Base-by-base conservation (phyloP, 2,329 filamentous ascomycete genomes). In the Bipolaris oryzae region DNA sequence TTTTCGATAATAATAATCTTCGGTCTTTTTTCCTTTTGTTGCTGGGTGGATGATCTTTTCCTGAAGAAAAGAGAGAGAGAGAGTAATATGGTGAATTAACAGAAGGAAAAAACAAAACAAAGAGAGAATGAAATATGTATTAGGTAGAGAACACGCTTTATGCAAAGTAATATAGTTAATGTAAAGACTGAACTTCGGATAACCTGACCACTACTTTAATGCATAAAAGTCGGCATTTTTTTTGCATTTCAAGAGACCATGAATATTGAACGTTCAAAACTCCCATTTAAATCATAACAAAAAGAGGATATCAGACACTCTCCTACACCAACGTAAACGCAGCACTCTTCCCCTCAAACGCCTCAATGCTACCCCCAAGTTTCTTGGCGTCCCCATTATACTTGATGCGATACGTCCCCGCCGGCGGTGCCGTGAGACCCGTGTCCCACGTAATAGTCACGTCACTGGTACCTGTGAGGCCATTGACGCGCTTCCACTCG, bases 331-430 rank as follows among this genome's bases (percentile, higher is more conserved):
- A 35, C 18, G 57, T 43, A 57, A 75, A 75, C 43, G 53, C 57
- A 2, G 61, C 66, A 57, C 70, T 74, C 37, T 53, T 55, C 5
- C 72, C 70, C 15, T 68, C 57, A 55, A 96, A 95, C 3, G 84
- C 74, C 37, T 79, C 84, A 37, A 95, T 86, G 1, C 68, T 76
- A 88, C 87, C 1, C 81, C 85, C 25, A 84, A 70, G 66, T 5
- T 80, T 80, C 83, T 93, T 97, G 2, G 86, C 81, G 77, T 97
- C 92, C 0, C 94, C 94, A 76, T 88, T 94, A 72, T 97, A 98
- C 77, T 82, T 85, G 43, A 96, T 76, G 21, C 92, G 81, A 76
- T 96, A 98, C 45, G 83, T 85, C 0, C 93, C 93, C 1, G 75
- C 72, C 58, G 61, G 76, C 54, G 53, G 73, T 61, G 58, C 48